These are phyloP conservation scores for Tolypocladium amazonense DNA, from an alignment of 2,329 filamentous ascomycete genomes.

Conservation along the genomic window DNA sequence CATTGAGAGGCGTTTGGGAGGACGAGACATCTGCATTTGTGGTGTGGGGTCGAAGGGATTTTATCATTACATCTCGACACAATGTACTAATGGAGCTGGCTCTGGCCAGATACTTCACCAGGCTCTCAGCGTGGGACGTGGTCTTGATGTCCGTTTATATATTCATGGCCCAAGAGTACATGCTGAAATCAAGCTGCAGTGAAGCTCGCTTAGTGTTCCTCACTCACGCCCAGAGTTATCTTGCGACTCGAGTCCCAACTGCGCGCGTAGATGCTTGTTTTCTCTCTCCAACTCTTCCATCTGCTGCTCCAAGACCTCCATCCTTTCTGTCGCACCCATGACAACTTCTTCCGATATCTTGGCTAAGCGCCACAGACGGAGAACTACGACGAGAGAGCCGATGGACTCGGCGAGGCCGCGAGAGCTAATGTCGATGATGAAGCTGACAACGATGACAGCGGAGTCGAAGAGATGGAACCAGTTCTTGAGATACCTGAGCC, in stretches of 20 bases:
- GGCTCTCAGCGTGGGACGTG: neutral
- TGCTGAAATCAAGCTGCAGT: neutral
- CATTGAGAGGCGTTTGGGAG: slow-evolving; percentile 25
- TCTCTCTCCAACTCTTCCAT: slow-evolving; percentile 41
- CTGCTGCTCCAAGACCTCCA: slow-evolving; percentile 43
- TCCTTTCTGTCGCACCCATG: slow-evolving; percentile 50
- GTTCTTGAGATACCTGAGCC: slow-evolving; percentile 41
- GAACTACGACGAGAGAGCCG: slow-evolving; percentile 53
- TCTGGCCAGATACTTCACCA: neutral
- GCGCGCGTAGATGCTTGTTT: slow-evolving; percentile 19
- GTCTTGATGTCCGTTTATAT: neutral
- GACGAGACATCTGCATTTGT: slow-evolving; percentile 15
- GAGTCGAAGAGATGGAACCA: slow-evolving; percentile 57
- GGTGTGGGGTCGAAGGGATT: slow-evolving; percentile 1
- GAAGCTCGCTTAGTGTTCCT: neutral
- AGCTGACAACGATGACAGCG: slow-evolving; percentile 48
- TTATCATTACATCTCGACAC: neutral
- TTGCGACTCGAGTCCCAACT: slow-evolving; percentile 8
- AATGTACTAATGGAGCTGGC: neutral
- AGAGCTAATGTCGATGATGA: slow-evolving; percentile 50
- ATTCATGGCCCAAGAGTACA: neutral
- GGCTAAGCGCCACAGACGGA: slow-evolving; percentile 58
- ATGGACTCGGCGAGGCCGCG: slow-evolving; percentile 52
- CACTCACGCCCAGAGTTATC: slow-evolving; percentile 8
- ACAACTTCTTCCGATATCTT: slow-evolving; percentile 62